Base-by-base conservation (phyloP, 768 basidiomycete species). In the Astraeus odoratus region DNA sequence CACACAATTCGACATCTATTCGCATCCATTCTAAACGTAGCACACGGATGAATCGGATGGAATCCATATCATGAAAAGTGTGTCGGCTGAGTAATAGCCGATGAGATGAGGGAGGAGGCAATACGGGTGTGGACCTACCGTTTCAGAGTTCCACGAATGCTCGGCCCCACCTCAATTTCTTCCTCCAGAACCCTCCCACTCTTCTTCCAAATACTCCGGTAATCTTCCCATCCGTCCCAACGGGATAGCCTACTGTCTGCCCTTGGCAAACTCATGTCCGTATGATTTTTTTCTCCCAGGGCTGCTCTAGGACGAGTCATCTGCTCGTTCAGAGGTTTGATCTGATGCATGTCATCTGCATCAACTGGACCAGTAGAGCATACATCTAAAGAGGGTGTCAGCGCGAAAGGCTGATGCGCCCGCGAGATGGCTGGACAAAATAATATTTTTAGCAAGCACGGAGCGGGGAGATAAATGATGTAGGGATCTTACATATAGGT, bases 1-100 rank as follows among this genome's bases (percentile, higher is more conserved):
- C 84, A 55, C 82, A 82, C 13, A 90, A 69, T 54, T 83, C 85
- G 29, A 88, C 87, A 54, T 90, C 87, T 33, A 86, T 77, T 40
- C 73, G 75, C 83, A 90, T 85, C 54, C 75, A 70, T 44, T 87
- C 82, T 6, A 72, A 49, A 3, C 73, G 71, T 34, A 86, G 59
- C 9, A 81, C 65, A 27, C 67, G 67, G 47, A 73, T 57, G 39
- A 67, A 67, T 30, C 63, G 67, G 50, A 80, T 69, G n/a, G 75
- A 71, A 23, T 64, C 56, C 1, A 80, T 56, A 59, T 81, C 80
- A 49, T 84, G 79, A 55, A 83, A 83, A 51, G 84, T 86, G 39
- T 83, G 69, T 37, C 85, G 25, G 41, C 46, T 16, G 8, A 24
- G 18, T 20, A 5, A 30, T 13, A 35, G 23, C 31, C 25, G 50